Base-by-base conservation (phyloP, 2,329 filamentous ascomycete genomes). In the Ophiostoma pallidulum region DNA sequence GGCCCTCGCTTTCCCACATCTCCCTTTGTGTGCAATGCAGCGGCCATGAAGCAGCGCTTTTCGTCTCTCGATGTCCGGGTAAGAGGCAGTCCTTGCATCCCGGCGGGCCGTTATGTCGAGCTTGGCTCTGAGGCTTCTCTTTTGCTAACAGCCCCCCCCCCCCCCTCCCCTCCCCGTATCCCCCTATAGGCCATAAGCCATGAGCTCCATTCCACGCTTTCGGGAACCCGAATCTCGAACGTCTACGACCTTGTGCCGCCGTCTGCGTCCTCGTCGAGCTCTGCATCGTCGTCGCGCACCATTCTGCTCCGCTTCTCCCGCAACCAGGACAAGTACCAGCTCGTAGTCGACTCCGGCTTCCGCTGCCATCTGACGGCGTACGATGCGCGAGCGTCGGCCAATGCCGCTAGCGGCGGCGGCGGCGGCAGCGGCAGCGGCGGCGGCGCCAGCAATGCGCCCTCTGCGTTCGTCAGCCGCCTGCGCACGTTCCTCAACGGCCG, bases 261-360 rank as follows among this genome's bases (percentile, higher is more conserved):
- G 3, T 47, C 48, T 4, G 28, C 49, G 8, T 28, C 50, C 1
- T 20, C 45, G 3, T 42, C 53, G n/a, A 18, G 38, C 20, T 41
- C 50, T 2, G 29, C 51, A 4, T 48, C 53, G 4, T 22, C 40
- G 3, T 94, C 88, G 53, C 89, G 89, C 55, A 89, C 91, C 62
- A 96, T 97, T 60, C 87, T 97, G 61, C 77, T 98, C 65, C 97
- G 96, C 63, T 92, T 98, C 62, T 82, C 89, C 47, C 94, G 92
- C 64, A 88, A 91, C 37, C 83, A 91, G 60, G 77, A 83, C 56
- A 89, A 90, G 65, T 84, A 92, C 62, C 91, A 97, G 64, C 74
- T 98, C 24, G 73, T 98, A 44, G 80, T 98, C 58, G 92, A 98
- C 64, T 92, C 87, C 2, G 92, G 92, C 26, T 98, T 98, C 66